Percentiles rank a stretch among this genome's conserved stretches.
Evolutionary conservation across 208 protist genomes (phyloP).

Genomic region (Strigomonas galati): DNA sequence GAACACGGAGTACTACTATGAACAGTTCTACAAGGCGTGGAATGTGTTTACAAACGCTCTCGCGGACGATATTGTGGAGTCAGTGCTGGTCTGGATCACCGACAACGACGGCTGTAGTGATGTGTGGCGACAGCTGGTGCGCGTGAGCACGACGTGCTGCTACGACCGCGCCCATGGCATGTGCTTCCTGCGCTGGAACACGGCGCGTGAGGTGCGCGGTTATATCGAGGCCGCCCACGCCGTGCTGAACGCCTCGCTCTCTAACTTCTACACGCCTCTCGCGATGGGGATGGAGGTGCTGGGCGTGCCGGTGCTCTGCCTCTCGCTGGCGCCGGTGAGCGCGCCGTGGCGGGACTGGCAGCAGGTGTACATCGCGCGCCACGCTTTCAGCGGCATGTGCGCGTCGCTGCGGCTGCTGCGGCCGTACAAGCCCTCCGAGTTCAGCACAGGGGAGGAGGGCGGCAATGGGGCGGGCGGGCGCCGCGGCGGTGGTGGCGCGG

Average conservation of each 20-base stretch:
- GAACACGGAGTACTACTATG: conserved; percentile 43
- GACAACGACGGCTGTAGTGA: conserved; percentile 26
- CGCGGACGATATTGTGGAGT: conserved; percentile 24
- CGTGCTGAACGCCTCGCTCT: conserved; percentile 44
- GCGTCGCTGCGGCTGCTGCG: conserved; percentile 34
- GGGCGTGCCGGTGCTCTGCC: conserved; percentile 37
- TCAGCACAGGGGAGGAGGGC: conserved; percentile 1
- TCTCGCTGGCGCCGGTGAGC: conserved; percentile 35
- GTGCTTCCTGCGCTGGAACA: conserved; percentile 43
- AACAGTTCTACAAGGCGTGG: conserved; percentile 40
- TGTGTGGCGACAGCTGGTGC: conserved; percentile 21
- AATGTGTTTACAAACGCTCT: conserved; percentile 33
- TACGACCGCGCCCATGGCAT: conserved; percentile 38
- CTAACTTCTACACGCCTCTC: conserved; percentile 37
- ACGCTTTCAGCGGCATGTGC: conserved; percentile 38
- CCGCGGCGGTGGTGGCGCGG: not conserved
- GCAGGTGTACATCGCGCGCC: conserved; percentile 28
- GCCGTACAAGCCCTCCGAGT: conserved; percentile 27
- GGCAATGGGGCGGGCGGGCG: conserved; percentile 2
- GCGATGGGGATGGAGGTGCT: conserved; percentile 46
- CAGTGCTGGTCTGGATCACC: conserved; percentile 37
- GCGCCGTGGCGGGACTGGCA: conserved; percentile 42
- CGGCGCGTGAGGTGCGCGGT: conserved; percentile 31
- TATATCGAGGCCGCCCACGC: conserved; percentile 40
- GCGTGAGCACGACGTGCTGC: conserved; percentile 33